Evolutionary conservation across 2,329 filamentous ascomycete genomes (phyloP).

Genomic region (Stachybotrys echinatus): DNA sequence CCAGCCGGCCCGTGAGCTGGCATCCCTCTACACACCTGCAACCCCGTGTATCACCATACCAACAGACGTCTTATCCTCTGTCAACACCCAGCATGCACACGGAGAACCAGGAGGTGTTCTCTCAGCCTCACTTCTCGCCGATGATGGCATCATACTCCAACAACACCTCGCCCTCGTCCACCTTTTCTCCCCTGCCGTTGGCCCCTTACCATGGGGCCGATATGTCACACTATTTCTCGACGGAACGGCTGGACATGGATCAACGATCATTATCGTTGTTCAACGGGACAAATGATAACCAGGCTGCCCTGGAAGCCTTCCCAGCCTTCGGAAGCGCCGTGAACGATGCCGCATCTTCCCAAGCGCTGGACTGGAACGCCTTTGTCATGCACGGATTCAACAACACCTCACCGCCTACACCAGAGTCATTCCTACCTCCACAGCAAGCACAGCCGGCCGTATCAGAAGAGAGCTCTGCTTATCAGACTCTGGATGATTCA

Average conservation of each 20-base stretch:
- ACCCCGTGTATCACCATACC: conserved; percentile 30
- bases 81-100: conserved; percentile 29
- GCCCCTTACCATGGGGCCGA: conserved; percentile 33
- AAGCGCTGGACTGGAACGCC: conserved; percentile 37
- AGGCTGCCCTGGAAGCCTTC: conserved; percentile 23
- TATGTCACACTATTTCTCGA: conserved; percentile 32
- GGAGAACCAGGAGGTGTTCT: conserved; percentile 35
- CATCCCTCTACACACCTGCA: conserved; percentile 57
- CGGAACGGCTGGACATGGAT: conserved; percentile 30
- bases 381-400: conserved; percentile 39
- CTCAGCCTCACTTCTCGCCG: conserved; percentile 41
- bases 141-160: conserved; percentile 52
- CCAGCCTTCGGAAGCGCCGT: conserved; percentile 14
- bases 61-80: conserved; percentile 32
- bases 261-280: conserved; percentile 24
- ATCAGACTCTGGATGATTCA: conserved; percentile 43
- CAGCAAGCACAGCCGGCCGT: conserved; percentile 43
- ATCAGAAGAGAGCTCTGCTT: conserved; percentile 44
- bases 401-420: conserved; percentile 52
- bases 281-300: conserved; percentile 11
- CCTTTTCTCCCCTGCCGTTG: conserved; percentile 48
- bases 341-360: conserved; percentile 3
- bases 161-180: conserved; percentile 50
- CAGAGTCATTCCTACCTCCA: conserved; percentile 49
- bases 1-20: conserved; percentile 66